Percentiles rank a stretch among this genome's conserved stretches.
phyloP scores from a whole-genome alignment of 352 stramenopile genomes.

The Phytophthora palmivora region DNA sequence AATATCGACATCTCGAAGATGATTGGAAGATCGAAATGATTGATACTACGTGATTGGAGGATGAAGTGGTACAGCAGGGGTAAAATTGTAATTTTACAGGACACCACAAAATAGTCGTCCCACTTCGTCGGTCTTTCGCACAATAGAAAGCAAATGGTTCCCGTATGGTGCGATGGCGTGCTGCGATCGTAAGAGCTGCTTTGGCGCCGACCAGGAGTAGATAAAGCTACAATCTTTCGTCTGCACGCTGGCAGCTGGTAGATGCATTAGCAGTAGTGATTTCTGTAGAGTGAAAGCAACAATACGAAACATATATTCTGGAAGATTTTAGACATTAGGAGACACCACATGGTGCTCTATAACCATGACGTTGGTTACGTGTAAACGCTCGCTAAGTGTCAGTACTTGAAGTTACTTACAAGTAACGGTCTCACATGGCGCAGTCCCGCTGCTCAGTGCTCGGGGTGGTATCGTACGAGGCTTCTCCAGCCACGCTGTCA shows the following conservation, averaged over 20 bases:
- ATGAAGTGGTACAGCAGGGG: not conserved
- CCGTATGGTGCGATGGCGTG: slow-evolving; percentile 31
- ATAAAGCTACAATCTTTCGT: slow-evolving; percentile 10
- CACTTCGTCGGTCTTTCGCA: slow-evolving; percentile 29
- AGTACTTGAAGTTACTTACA: slow-evolving; percentile 26
- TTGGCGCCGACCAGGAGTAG: not conserved
- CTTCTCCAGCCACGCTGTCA: slow-evolving; percentile 15
- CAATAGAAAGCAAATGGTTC: slow-evolving; percentile 26
- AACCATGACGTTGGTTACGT: slow-evolving; percentile 11
- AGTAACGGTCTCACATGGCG: slow-evolving; percentile 22
- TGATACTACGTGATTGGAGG: not conserved
- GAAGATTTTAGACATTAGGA: not conserved
- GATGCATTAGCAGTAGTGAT: not conserved
- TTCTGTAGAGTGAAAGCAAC: slow-evolving; percentile 4
- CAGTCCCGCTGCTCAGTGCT: slow-evolving; percentile 18
- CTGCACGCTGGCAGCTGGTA: slow-evolving; percentile 12
- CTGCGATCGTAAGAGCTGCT: slow-evolving; percentile 25
- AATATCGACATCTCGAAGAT: not conserved
- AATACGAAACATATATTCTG: too few species aligned
- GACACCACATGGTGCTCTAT: slow-evolving; percentile 11
- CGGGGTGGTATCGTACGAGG: slow-evolving; percentile 14
- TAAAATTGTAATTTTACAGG: slow-evolving; percentile 13
- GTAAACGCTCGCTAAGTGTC: slow-evolving; percentile 19
- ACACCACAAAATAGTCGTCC: slow-evolving; percentile 9
- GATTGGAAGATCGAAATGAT: slow-evolving; percentile 15